Base-by-base conservation (phyloP, 352 stramenopile genomes). In the Elongisporangium prolatum region DNA sequence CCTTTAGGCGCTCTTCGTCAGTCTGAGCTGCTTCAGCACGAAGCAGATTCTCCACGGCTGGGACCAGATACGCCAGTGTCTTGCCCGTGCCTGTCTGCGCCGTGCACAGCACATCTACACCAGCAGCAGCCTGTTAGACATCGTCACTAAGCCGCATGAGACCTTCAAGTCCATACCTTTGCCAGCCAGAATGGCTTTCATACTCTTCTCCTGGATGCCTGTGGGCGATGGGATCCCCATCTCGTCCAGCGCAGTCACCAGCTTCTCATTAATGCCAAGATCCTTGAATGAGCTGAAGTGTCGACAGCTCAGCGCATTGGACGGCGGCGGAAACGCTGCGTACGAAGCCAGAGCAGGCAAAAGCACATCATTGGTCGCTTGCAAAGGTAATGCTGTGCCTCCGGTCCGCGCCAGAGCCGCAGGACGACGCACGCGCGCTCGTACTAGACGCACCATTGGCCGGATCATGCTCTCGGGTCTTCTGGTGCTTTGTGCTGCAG, bases 71-170 rank as follows among this genome's bases (percentile, higher is more conserved):
- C 28, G 77, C 74, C 25, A 89, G 58, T 18, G 80, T 89, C 66
- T 89, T 89, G 55, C 80, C 80, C 3, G 77, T 89, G 13, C 80
- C 80, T 4, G 80, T 89, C 52, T 87, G 77, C 11, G 78, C 80
- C 13, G 78, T 66, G 56, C 77, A 88, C n/a, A 89, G 55, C n/a
- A 86, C 66, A 44, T 86, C 69, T 44, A 51, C 60, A 50, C 4
- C 24, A 50, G 44, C 44, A 13, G 14, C 8, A 5, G 28, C 28
- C 28, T 13, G 9, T 40, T 40, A 40, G 28, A 40, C 28, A 6
- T 40, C 28, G 2, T 9, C 4, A 13, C 28, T 40, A 5, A 40
- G 28, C 9, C 28, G 1, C 28, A 40, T 9, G 5, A 40, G 28
- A 40, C 9, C 28, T 8, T 13, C 28, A 40, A 40, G 28, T 44